Percentiles rank a stretch among this genome's conserved stretches.
Conservation (phyloP, 2,329 filamentous ascomycete genomes). For the Nothomitra cinnamomea region DNA sequence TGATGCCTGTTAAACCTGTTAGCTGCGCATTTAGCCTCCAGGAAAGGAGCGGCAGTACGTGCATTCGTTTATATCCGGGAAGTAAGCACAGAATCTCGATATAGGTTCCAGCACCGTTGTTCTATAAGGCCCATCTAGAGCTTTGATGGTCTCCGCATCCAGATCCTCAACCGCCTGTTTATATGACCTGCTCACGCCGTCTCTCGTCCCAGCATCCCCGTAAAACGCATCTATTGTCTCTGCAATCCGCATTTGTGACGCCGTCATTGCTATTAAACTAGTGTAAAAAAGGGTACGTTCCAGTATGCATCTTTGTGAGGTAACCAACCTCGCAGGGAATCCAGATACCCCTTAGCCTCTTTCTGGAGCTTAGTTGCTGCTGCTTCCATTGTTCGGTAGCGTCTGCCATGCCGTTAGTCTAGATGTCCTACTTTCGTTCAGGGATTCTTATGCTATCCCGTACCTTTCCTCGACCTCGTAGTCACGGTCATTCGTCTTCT, state of each 20-base stretch:
- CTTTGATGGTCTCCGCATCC: conserved; percentile 96
- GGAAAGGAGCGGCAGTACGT: conserved; percentile 17
- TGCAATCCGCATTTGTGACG: conserved; percentile 96
- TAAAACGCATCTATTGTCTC: conserved; percentile 99
- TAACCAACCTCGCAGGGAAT: conserved; percentile 66
- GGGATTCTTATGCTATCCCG: not conserved
- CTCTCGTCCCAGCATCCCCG: conserved; percentile 82
- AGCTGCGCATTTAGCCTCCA: not conserved
- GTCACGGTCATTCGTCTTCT: conserved; percentile 95
- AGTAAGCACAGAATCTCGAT: conserved; percentile 90
- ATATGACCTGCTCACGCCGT: conserved; percentile 91
- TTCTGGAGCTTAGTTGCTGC: conserved; percentile 86
- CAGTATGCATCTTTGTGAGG: not conserved
- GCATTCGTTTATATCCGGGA: conserved; percentile 98
- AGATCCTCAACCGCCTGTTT: conserved; percentile 97
- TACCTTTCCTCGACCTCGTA: conserved; percentile 95
- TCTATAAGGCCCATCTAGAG: conserved; percentile 86
- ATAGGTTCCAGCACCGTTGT: conserved; percentile 93
- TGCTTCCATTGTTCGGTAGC: conserved; percentile 94
- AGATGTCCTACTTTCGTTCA: not conserved
- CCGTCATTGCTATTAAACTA: conserved; percentile 68
- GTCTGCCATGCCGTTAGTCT: conserved; percentile 33
- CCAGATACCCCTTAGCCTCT: conserved; percentile 94
- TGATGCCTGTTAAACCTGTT: conserved; percentile 50
- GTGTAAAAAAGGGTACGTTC: not conserved